These are phyloP conservation scores for Phytopythium vexans DNA, from an alignment of 352 stramenopile genomes.

Conservation along the genomic window DNA sequence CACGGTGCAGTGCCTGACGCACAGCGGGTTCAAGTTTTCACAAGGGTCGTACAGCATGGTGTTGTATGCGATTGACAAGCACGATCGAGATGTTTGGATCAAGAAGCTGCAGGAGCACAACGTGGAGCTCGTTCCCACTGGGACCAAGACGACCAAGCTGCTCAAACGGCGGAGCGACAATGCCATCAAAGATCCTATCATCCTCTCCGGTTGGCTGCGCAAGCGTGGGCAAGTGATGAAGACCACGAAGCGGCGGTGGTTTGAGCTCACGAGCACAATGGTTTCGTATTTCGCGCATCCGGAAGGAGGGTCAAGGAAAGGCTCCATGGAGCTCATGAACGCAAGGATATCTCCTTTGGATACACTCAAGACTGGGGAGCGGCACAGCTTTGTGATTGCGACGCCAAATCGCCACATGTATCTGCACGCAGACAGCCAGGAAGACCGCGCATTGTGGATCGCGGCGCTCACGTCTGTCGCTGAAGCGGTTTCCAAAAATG, in stretches of 20 bases:
- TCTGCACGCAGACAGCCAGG: constrained; percentile 82
- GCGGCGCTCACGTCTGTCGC: constrained; percentile 64
- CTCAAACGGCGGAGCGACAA: constrained; percentile 54
- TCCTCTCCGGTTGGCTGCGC: constrained; percentile 80
- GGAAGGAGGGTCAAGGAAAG: constrained; percentile 70
- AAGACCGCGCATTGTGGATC: constrained; percentile 79
- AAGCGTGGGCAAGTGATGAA: constrained; percentile 85
- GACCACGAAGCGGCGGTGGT: constrained; percentile 85
- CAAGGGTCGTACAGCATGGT: constrained; percentile 79
- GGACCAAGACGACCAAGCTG: constrained; percentile 48
- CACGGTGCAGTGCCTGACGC: constrained; percentile 56
- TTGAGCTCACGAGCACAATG: constrained; percentile 65
- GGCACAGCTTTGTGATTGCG: constrained; percentile 76
- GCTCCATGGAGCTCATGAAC: constrained; percentile 56
- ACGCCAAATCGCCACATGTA: constrained; percentile 56
- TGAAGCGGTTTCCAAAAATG: constrained; percentile 17
- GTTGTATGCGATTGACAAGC: constrained; percentile 71
- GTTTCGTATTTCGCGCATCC: constrained; percentile 81
- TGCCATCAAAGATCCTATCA: constrained; percentile 42
- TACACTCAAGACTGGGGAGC: constrained; percentile 78
- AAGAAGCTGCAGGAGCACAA: constrained; percentile 72
- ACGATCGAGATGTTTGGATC: constrained; percentile 83
- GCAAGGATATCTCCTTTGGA: constrained; percentile 62
- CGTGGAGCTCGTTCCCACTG: constrained; percentile 55
- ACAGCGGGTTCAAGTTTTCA: constrained; percentile 73